Conservation (phyloP, 352 stramenopile genomes). For the Pythium diclinum region DNA sequence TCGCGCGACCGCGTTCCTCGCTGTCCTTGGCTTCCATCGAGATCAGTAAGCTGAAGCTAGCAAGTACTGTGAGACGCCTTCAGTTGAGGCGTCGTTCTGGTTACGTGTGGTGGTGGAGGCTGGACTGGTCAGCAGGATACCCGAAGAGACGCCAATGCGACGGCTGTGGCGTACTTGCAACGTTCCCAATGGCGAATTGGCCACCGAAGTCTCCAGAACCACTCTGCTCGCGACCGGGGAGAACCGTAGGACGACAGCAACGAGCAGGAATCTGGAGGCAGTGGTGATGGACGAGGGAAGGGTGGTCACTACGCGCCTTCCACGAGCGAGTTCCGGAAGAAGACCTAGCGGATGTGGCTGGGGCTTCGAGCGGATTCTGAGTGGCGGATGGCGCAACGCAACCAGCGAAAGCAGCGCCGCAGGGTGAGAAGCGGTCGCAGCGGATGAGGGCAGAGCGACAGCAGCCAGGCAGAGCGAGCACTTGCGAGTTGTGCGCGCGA, state of each 20-base stretch:
- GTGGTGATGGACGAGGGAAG: neutral
- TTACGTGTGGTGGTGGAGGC: neutral
- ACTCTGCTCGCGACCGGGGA: neutral
- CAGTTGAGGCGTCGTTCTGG: neutral
- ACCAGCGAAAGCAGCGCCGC: constrained; percentile 1
- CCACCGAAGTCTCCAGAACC: neutral
- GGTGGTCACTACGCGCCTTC: neutral
- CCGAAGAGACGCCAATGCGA: constrained; percentile 7
- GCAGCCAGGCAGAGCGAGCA: constrained; percentile 18
- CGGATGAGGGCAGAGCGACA: constrained; percentile 6
- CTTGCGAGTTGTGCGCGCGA: constrained; percentile 26
- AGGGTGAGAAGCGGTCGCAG: neutral
- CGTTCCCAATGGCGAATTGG: neutral
- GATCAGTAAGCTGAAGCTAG: neutral
- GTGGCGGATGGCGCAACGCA: neutral
- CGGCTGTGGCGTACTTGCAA: neutral
- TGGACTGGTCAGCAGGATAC: constrained; percentile 2
- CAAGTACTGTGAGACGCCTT: constrained; percentile 3
- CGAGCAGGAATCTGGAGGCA: neutral
- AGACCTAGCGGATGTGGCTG: neutral
- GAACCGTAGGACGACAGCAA: neutral
- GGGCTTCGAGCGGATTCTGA: constrained; percentile 1
- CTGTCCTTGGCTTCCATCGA: constrained; percentile 51
- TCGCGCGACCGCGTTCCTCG: constrained; percentile 71
- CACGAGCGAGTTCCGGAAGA: constrained; percentile 1